Evolutionary conservation across 2,329 filamentous ascomycete species (phyloP).

Genomic region (Monosporascus sp.): DNA sequence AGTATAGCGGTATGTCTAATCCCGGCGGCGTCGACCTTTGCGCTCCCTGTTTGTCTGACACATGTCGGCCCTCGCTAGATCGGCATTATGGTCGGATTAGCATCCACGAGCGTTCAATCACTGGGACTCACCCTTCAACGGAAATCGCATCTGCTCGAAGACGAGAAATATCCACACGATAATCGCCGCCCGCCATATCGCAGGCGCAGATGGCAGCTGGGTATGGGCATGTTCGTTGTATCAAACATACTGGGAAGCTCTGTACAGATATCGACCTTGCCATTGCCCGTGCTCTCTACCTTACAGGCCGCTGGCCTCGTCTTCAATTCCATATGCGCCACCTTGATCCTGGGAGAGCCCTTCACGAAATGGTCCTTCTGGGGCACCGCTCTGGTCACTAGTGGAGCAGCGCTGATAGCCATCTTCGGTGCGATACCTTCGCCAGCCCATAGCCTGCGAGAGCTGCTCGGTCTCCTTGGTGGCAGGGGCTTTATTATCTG

Average conservation of each 20-base stretch:
- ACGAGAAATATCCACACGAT: conserved; percentile 80
- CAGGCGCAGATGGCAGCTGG: conserved; percentile 89
- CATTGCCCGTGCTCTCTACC: conserved; percentile 88
- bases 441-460: conserved; percentile 79
- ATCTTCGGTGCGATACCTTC: conserved; percentile 92
- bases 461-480: conserved; percentile 71
- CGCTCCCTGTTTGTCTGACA: conserved; percentile 19
- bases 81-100: conserved; percentile 84
- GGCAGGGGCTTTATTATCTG: conserved; percentile 75
- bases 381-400: conserved; percentile 82
- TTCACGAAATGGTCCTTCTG: conserved; percentile 92
- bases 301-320: conserved; percentile 93
- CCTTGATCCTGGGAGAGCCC: conserved; percentile 83
- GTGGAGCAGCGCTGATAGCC: conserved; percentile 85
- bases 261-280: conserved; percentile 94
- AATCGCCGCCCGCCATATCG: conserved; percentile 80
- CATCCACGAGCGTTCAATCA: conserved; percentile 93
- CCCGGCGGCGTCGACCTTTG: not conserved
- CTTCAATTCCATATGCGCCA: conserved; percentile 98
- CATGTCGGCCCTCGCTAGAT: conserved; percentile 47
- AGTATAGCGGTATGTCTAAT: conserved; percentile 29
- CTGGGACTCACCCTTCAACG: conserved; percentile 92
- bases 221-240: conserved; percentile 95
- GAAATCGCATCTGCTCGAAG: conserved; percentile 96
- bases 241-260: conserved; percentile 93